A percentile compares a stretch with the other conserved stretches of the same genome.
Conservation (phyloP, 129 eudicot species). For the carrot (Daucus carota) region DH1_v3.0 NC_030382.2:44767501-44768000, state of each 20-base stretch:
- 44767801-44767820: no score
- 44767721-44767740: background rate
- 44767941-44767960: no score
- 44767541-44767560: background rate
- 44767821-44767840: no score
- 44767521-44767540: no score
- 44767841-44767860: no score
- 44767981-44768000: background rate
- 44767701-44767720: background rate
- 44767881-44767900: no score
- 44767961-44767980: background rate
- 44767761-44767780: no score
- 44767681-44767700: background rate
- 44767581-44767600: background rate
- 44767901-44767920: no score
- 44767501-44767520: background rate
- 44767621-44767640: background rate
- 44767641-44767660: background rate
- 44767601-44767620: background rate
- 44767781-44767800: no score
- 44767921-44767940: no score
- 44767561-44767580: background rate
- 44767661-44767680: background rate
- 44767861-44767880: no score
- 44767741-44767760: no score